A percentile compares a stretch with the other conserved stretches of the same genome.
phyloP scores from a whole-genome alignment of 306 rosid genomes.

The apple (Malus domestica) region ASM211411v1 NC_041801.1:8560001-8560500 shows the following conservation, averaged over 20 bases:
- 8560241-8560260: neutral
- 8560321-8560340: neutral
- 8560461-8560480: conserved; percentile 96
- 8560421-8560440: conserved; percentile 85
- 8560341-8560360: neutral
- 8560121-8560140: neutral
- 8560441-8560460: conserved; percentile 85
- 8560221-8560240: neutral
- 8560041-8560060: neutral
- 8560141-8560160: neutral
- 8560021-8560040: neutral
- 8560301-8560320: neutral
- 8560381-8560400: conserved; percentile 65
- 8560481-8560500: conserved; percentile 5
- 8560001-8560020: conserved; percentile 47
- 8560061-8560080: neutral
- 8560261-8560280: neutral
- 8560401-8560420: conserved; percentile 88
- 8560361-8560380: conserved; percentile 7
- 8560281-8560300: neutral
- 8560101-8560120: neutral
- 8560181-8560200: neutral
- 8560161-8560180: neutral
- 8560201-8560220: neutral
- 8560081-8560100: neutral